Conservation (phyloP, 805 yeast species). For the Trichomonascus vanleenenianus region DNA sequence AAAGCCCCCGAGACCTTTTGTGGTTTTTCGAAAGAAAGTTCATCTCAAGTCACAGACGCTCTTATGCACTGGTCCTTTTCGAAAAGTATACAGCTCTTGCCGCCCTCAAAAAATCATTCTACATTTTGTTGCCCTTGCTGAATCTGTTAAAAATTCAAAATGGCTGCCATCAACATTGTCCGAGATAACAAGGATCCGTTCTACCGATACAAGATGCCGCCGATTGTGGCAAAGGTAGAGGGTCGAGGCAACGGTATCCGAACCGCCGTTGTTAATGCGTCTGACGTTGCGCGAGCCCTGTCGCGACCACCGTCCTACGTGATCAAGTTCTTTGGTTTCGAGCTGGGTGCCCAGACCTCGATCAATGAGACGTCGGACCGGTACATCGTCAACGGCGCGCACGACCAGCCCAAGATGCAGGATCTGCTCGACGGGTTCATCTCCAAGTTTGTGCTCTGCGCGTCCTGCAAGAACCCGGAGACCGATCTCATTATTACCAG, state of each 20-base stretch:
- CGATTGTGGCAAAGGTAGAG: constrained; percentile 92
- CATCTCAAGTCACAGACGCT: not conserved
- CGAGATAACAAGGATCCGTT: constrained; percentile 97
- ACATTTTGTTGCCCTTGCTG: not conserved
- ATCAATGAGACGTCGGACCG: constrained; percentile 75
- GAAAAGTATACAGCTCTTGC: constrained; percentile 2
- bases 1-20: too few species aligned
- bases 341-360: constrained; percentile 93
- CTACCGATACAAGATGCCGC: constrained; percentile 99
- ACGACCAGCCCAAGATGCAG: constrained; percentile 83
- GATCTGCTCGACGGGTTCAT: constrained; percentile 93
- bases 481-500: constrained; percentile 80
- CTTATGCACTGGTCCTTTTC: constrained; percentile 17
- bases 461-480: constrained; percentile 94
- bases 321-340: constrained; percentile 91
- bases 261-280: constrained; percentile 82
- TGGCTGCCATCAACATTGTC: constrained; percentile 88
- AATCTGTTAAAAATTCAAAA: constrained; percentile 25
- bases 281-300: constrained; percentile 90
- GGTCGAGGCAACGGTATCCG: constrained; percentile 99
- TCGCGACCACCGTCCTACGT: constrained; percentile 90
- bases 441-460: constrained; percentile 86
- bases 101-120: constrained; percentile 1
- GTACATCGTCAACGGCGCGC: constrained; percentile 89
- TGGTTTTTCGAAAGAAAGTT: not conserved